Evolutionary conservation across 441 rosid species (phyloP).

Genomic region (Omphalea diandra): DNA sequence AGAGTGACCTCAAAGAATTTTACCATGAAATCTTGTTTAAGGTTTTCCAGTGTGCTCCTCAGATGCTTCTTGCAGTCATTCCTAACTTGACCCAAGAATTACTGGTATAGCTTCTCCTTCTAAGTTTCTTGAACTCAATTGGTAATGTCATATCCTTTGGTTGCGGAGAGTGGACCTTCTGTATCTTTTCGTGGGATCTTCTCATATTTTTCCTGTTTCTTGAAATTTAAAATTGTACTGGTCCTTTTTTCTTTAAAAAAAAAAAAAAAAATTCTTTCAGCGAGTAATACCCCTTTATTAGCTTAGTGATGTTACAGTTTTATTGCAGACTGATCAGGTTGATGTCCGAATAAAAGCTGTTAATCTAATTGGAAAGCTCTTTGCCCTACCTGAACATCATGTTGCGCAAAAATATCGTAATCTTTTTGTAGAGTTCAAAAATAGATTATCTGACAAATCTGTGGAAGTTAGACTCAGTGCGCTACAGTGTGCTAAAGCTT

Average conservation of each 20-base stretch:
- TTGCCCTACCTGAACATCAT: constrained; percentile 54
- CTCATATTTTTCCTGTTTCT: background rate
- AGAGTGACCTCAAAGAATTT: constrained; percentile 65
- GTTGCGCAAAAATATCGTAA: constrained; percentile 54
- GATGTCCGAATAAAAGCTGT: constrained; percentile 94
- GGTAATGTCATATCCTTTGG: background rate
- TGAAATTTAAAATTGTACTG: background rate
- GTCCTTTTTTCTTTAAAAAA: too few species aligned
- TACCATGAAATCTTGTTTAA: constrained; percentile 79
- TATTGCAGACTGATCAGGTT: constrained; percentile 84
- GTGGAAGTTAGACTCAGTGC: constrained; percentile 86
- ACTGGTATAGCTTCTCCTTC: constrained; percentile 45
- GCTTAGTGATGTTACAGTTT: constrained; percentile 23
- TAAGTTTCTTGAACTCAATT: constrained; percentile 14
- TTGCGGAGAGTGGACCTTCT: background rate
- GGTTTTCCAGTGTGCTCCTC: constrained; percentile 75
- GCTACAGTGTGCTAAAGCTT: constrained; percentile 65
- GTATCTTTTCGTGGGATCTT: background rate
- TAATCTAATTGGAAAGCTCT: constrained; percentile 73
- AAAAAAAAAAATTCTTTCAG: constrained; percentile 19
- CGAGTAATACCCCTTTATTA: constrained; percentile 13
- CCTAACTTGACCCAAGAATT: constrained; percentile 80
- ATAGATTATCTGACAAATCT: constrained; percentile 89
- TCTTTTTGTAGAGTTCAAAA: constrained; percentile 78
- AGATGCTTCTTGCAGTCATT: constrained; percentile 72